These are phyloP conservation scores for Penicillium coffeae DNA, from an alignment of 495 filamentous ascomycete species.

Conservation along the genomic window DNA sequence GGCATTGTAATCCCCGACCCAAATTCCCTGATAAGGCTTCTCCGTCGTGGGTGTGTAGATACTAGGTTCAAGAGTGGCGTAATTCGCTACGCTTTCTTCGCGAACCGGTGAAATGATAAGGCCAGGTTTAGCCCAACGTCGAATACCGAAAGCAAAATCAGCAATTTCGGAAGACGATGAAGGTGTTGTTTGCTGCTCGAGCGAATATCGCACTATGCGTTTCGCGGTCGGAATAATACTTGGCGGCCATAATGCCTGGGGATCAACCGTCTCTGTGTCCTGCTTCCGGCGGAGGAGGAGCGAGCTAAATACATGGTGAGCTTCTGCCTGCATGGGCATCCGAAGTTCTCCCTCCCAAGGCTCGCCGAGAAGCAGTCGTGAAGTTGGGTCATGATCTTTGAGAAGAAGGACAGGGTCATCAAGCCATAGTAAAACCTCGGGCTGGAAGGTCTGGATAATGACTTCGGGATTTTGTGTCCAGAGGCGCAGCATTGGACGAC, in stretches of 20 bases:
- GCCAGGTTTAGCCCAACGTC: slow-evolving; percentile 63
- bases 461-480: slow-evolving; percentile 68
- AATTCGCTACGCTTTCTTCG: slow-evolving; percentile 69
- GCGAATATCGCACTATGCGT: slow-evolving; percentile 22
- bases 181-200: slow-evolving; percentile 35
- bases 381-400: slow-evolving; percentile 28
- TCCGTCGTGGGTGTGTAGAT: slow-evolving; percentile 73
- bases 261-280: slow-evolving; percentile 30
- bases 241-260: slow-evolving; percentile 66
- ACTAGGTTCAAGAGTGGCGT: slow-evolving; percentile 65
- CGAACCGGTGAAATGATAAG: slow-evolving; percentile 38
- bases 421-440: slow-evolving; percentile 61
- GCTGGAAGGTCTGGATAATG: slow-evolving; percentile 70
- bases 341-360: slow-evolving; percentile 31
- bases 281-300: slow-evolving; percentile 42
- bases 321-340: slow-evolving; percentile 53
- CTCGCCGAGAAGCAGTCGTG: slow-evolving; percentile 21
- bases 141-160: slow-evolving; percentile 64
- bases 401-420: slow-evolving; percentile 68
- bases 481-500: slow-evolving; percentile 42
- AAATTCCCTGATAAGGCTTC: slow-evolving; percentile 83
- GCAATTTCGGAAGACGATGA: slow-evolving; percentile 49
- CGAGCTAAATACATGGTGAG: slow-evolving; percentile 43
- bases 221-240: slow-evolving; percentile 56
- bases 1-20: slow-evolving; percentile 83